phyloP scores from a whole-genome alignment of 148 eudicot species.

The Rhododendron ferrugineum region DNA sequence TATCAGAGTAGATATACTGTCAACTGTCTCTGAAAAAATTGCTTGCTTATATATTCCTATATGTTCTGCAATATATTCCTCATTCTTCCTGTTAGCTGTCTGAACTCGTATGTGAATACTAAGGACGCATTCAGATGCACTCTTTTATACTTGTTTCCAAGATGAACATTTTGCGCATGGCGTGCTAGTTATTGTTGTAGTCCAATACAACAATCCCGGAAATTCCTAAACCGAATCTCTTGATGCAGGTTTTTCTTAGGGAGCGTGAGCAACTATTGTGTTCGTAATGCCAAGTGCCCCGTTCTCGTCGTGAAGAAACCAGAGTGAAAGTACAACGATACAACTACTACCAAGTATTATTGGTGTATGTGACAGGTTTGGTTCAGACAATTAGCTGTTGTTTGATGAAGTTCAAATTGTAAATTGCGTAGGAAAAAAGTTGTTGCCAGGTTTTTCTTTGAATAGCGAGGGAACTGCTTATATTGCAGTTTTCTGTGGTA shows the following conservation, averaged over 20 bases:
- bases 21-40: not conserved
- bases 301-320: slow-evolving; percentile 32
- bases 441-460: not conserved
- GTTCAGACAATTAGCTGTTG: not conserved
- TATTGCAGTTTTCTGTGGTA: not conserved
- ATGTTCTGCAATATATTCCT: not conserved
- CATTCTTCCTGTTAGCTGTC: not conserved
- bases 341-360: not conserved
- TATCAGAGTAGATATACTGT: not conserved
- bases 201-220: not conserved
- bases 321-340: slow-evolving; percentile 4
- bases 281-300: slow-evolving; percentile 28
- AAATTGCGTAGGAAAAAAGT: not conserved
- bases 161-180: not conserved
- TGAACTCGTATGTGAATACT: not conserved
- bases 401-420: not conserved
- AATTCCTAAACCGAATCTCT: not conserved
- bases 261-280: slow-evolving; percentile 31
- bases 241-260: slow-evolving; percentile 25
- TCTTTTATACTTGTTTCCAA: not conserved
- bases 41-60: not conserved
- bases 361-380: not conserved
- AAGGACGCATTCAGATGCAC: not conserved
- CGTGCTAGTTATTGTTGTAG: not conserved
- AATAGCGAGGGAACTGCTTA: not conserved